phyloP scores from a whole-genome alignment of 108 stramenopile genomes.

The Nitzschia sp. region DNA sequence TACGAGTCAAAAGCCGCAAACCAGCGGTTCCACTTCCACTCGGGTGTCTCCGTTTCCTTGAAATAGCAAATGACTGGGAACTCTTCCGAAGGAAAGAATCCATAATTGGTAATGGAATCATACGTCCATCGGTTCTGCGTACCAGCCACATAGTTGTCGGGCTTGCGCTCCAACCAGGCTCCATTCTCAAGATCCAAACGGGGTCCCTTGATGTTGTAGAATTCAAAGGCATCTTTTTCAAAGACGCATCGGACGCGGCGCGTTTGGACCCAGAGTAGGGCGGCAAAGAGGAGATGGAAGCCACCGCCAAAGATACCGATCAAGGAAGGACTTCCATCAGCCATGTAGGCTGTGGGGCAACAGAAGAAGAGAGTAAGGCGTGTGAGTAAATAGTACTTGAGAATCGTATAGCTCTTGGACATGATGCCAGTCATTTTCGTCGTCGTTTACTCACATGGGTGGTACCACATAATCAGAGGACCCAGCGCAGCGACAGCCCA shows the following conservation, averaged over 20 bases:
- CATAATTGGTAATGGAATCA: conserved; percentile 73
- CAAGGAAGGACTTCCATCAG: conserved; percentile 44
- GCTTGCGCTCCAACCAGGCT: conserved; percentile 44
- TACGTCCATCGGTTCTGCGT: conserved; percentile 77
- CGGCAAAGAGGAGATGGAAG: conserved; percentile 57
- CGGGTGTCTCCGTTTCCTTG: conserved; percentile 78
- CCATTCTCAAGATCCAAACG: conserved; percentile 43
- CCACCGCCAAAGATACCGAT: conserved; percentile 51
- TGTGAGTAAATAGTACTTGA: neutral
- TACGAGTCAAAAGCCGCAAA: conserved; percentile 63
- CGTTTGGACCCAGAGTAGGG: conserved; percentile 67
- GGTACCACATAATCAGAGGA: conserved; percentile 52
- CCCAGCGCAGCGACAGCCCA: conserved; percentile 31
- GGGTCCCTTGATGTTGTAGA: conserved; percentile 58
- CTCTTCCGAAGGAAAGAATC: conserved; percentile 69
- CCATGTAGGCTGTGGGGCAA: conserved; percentile 21
- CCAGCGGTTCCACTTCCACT: conserved; percentile 60
- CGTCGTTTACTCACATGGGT: conserved; percentile 56
- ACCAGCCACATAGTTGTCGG: conserved; percentile 72
- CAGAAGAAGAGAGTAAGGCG: neutral
- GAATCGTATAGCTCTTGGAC: neutral
- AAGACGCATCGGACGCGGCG: conserved; percentile 66
- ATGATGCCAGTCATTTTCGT: neutral
- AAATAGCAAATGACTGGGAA: conserved; percentile 84
- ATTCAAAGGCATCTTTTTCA: conserved; percentile 58